Evolutionary conservation across 2,329 filamentous ascomycete genomes (phyloP), one percentile per base, ranked within the genome.

Genomic region (Diaporthe longicolla): DNA sequence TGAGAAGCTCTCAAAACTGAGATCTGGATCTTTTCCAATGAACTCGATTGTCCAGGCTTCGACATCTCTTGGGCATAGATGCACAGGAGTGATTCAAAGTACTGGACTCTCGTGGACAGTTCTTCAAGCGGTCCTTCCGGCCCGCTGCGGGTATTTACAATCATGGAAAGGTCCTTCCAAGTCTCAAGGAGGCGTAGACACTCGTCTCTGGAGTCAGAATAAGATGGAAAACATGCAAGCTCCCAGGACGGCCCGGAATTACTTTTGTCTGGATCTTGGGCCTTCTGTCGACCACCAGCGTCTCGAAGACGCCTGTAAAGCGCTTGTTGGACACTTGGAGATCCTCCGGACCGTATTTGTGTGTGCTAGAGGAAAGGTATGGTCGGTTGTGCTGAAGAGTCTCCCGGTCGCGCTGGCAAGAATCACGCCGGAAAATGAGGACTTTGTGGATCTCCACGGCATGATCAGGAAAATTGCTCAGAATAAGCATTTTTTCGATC

Each of bases 91-190:
- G 29, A 29, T n/a, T 54, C 50, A 7, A 54, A 54, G 50, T 54
- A 54, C 24, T 54, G 50, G 24, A 29, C 50, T 54, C 24, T 10
- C 13, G 13, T 54, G 50, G 1, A 54, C 50, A 54, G 15, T 13
- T 29, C 50, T 54, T n/a, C 26, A 4, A 54, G 24, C 24, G 50
- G 24, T 5, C 24, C 50, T 17, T 7, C 50, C 3, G 24, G 11
- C 24, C 10, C 50, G 11, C 50, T 4, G 24, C 29, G 24, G 10
- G 29, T 29, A 26, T 54, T 54, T 29, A 54, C 24, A 54, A 10
- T 29, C 50, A 54, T 54, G 13, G 50, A 54, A 17, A 54, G 50
- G 50, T 54, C 50, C 50, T 54, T 54, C 50, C 50, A 54, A 29
- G 50, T n/a, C 24, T 54, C 50, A 54, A 54, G 50, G 24, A 54